Evolutionary conservation across 768 basidiomycete species (phyloP), one percentile per base, ranked within the genome.

Genomic region (Tubosaeta sp.): DNA sequence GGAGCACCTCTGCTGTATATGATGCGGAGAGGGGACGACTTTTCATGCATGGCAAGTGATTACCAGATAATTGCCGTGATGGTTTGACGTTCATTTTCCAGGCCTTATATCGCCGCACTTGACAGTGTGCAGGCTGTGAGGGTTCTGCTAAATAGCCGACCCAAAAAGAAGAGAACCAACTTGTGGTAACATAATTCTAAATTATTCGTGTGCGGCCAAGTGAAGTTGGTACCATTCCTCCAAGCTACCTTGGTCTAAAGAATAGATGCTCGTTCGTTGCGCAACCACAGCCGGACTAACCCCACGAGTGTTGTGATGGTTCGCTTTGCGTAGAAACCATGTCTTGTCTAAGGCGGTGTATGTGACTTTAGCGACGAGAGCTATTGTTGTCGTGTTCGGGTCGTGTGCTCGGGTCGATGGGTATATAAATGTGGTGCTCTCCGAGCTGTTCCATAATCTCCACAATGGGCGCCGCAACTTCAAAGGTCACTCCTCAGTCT

Each of bases 41-140:
- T 18, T 88, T 79, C 64, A 60, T 87, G 53, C 78, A 80, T 58
- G 84, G 86, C 84, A 62, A 50, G 75, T 57, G 14, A 40, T 43
- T 27, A 9, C 25, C 40, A 19, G 7, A 19, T 36, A 49, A 52
- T 53, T 52, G 4, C 45, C 44, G 48, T 41, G 16, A 16, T 35
- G 7, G 46, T 42, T 47, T 56, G 25, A 49, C 34, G n/a, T 52
- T 51, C 48, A 32, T 47, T 34, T 32, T 42, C 43, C 11, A 72
- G 71, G 71, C n/a, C 41, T 69, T 40, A 47, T 65, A 31, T 60
- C 71, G 6, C 65, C 72, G 3, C 68, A 71, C 48, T 43, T 73
- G 14, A 69, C 71, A 11, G 55, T 71, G 11, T 72, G 71, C 49
- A 52, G 6, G 21, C 38, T 71, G 40, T 70, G 41, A 63, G 27